A percentile compares a stretch with the other conserved stretches of the same genome.
phyloP scores from a whole-genome alignment of 2,329 filamentous ascomycete species.

The Calonectria montana region DNA sequence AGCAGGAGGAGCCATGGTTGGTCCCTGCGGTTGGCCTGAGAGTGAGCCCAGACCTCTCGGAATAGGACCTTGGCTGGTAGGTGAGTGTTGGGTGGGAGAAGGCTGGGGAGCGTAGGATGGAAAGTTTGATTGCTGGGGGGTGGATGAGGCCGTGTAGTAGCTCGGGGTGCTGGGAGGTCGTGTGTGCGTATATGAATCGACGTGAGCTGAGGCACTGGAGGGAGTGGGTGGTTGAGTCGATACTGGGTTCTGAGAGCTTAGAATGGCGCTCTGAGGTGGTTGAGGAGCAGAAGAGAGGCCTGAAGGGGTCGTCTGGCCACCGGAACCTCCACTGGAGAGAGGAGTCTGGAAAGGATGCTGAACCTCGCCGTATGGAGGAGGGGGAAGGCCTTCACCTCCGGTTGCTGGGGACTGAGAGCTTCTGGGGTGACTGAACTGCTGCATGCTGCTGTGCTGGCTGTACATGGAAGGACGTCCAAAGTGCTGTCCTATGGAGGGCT shows the following conservation, averaged over 20 bases:
- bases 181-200: slow-evolving; percentile 65
- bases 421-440: slow-evolving; percentile 46
- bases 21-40: slow-evolving; percentile 36
- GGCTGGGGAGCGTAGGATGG: slow-evolving; percentile 54
- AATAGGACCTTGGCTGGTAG: slow-evolving; percentile 54
- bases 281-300: slow-evolving; percentile 46
- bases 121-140: slow-evolving; percentile 59
- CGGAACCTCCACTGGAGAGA: slow-evolving; percentile 60
- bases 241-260: slow-evolving; percentile 41
- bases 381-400: slow-evolving; percentile 70
- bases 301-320: slow-evolving; percentile 47
- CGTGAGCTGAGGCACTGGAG: slow-evolving; percentile 64
- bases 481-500: slow-evolving; percentile 42
- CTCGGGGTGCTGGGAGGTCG: slow-evolving; percentile 68
- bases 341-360: slow-evolving; percentile 73
- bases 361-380: slow-evolving; percentile 75
- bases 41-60: slow-evolving; percentile 53
- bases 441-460: slow-evolving; percentile 61
- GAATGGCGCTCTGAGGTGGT: slow-evolving; percentile 37
- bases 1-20: slow-evolving; percentile 60
- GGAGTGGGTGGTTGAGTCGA: slow-evolving; percentile 59
- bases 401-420: slow-evolving; percentile 61
- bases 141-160: slow-evolving; percentile 69
- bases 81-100: slow-evolving; percentile 58
- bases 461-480: slow-evolving; percentile 55